Evolutionary conservation across 306 rosid genomes (phyloP).

Genomic region (Cicer yamashitae): DNA sequence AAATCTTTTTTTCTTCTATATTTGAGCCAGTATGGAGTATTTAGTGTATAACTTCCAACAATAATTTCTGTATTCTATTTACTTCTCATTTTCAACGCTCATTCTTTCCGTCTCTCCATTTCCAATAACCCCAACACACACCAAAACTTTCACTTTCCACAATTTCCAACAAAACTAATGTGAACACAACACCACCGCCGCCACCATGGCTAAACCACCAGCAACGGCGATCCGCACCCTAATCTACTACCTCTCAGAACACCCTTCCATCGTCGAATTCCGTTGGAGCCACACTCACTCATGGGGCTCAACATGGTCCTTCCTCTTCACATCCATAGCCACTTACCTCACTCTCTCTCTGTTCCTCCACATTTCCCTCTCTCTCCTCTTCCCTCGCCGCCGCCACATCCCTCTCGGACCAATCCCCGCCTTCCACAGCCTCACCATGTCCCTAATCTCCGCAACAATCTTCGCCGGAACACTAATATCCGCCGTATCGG

Average conservation of each 20-base stretch:
- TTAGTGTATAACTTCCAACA: too few species aligned
- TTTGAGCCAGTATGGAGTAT: too few species aligned
- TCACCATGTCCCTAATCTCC: slow-evolving; percentile 71
- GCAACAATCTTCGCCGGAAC: slow-evolving; percentile 74
- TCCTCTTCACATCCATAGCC: slow-evolving; percentile 74
- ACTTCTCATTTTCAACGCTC: too few species aligned
- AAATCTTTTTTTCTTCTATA: too few species aligned
- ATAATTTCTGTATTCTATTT: too few species aligned
- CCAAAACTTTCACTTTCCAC: too few species aligned
- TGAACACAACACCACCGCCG: neutral
- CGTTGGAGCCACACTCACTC: slow-evolving; percentile 84
- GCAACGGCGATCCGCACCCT: slow-evolving; percentile 27
- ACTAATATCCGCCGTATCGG: slow-evolving; percentile 68
- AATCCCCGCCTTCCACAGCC: slow-evolving; percentile 76
- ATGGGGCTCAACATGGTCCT: slow-evolving; percentile 93
- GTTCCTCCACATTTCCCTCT: slow-evolving; percentile 54
- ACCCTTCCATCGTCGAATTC: slow-evolving; percentile 75
- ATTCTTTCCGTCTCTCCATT: too few species aligned
- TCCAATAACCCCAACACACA: too few species aligned
- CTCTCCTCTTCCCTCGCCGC: slow-evolving; percentile 50
- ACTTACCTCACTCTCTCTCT: slow-evolving; percentile 57
- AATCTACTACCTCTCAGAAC: slow-evolving; percentile 78
- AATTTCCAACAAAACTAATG: neutral
- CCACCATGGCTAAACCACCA: slow-evolving; percentile 22
- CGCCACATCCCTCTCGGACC: slow-evolving; percentile 70